These are phyloP conservation scores for Taiozyma sp. DNA, from an alignment of 1,139 yeast species.

Conservation along the genomic window DNA sequence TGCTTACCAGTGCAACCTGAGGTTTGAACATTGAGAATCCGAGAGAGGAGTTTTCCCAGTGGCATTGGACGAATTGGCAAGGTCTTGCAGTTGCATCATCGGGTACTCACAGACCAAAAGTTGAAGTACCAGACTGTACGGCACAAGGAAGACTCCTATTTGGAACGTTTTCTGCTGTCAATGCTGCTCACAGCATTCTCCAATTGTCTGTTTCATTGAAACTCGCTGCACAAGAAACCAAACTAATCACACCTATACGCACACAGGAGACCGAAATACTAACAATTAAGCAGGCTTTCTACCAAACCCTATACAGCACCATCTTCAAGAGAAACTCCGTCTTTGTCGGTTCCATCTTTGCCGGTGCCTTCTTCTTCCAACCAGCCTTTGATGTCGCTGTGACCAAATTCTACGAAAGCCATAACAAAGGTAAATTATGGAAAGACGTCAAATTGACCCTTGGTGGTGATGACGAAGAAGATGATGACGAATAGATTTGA, in stretches of 20 bases:
- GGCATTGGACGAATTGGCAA: not conserved
- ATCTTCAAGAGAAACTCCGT: conserved; percentile 91
- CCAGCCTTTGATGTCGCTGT: conserved; percentile 74
- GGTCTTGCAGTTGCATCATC: not conserved
- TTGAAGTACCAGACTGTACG: no score
- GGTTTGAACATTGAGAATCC: not conserved
- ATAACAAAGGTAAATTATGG: conserved; percentile 97
- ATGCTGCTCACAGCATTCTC: no score
- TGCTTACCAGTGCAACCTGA: not conserved
- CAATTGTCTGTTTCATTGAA: not conserved
- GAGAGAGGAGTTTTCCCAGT: not conserved
- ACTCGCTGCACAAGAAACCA: not conserved
- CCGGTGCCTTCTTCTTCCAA: conserved; percentile 88
- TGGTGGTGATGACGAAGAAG: conserved; percentile 44
- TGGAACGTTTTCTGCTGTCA: no score
- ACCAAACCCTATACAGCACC: conserved; percentile 56
- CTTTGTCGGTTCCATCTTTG: conserved; percentile 80
- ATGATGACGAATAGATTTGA: conserved; percentile 40
- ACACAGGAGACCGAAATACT: not conserved
- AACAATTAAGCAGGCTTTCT: conserved; percentile 29
- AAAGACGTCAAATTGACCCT: conserved; percentile 76
- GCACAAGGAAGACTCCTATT: no score
- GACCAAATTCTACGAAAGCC: conserved; percentile 78
- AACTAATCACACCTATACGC: not conserved
- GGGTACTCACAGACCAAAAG: not conserved